These are phyloP conservation scores for Hymenotorrendiella dingleyae DNA, from an alignment of 2,329 filamentous ascomycete species.

Conservation along the genomic window DNA sequence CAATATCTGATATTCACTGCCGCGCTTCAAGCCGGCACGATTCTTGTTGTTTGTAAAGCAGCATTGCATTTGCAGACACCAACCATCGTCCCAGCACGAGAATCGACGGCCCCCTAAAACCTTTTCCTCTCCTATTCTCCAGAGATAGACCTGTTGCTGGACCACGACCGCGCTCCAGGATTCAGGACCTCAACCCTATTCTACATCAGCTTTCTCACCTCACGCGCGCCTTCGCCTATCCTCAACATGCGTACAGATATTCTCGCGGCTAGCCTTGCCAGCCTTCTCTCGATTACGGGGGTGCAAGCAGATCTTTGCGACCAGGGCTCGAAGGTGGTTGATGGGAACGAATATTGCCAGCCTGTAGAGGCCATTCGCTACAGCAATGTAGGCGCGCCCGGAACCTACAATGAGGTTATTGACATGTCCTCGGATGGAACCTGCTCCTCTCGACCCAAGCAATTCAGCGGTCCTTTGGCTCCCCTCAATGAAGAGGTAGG, in stretches of 20 bases:
- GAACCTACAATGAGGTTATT: slow-evolving; percentile 59
- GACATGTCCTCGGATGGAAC: slow-evolving; percentile 49
- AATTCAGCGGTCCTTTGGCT: slow-evolving; percentile 55
- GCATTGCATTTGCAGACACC: no score
- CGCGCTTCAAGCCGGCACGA: no score
- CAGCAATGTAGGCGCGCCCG: slow-evolving; percentile 50
- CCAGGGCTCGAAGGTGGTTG: slow-evolving; percentile 19
- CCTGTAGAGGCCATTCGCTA: slow-evolving; percentile 64
- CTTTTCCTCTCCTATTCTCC: no score
- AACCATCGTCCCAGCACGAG: no score
- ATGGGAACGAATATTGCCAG: slow-evolving; percentile 62
- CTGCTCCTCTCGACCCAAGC: slow-evolving; percentile 47
- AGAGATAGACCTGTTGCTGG: no score
- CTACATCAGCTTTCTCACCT: no score
- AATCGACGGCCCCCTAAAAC: no score
- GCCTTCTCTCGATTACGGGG: background rate
- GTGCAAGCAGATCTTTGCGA: slow-evolving; percentile 6
- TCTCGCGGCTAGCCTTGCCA: background rate
- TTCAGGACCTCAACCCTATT: no score
- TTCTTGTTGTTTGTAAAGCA: no score
- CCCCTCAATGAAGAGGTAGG: slow-evolving; percentile 67
- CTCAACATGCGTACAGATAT: background rate
- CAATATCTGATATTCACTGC: no score
- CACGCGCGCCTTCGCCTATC: no score
- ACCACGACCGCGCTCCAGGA: no score